Conservation (phyloP, 768 basidiomycete species). For the Boletus huronensis region DNA sequence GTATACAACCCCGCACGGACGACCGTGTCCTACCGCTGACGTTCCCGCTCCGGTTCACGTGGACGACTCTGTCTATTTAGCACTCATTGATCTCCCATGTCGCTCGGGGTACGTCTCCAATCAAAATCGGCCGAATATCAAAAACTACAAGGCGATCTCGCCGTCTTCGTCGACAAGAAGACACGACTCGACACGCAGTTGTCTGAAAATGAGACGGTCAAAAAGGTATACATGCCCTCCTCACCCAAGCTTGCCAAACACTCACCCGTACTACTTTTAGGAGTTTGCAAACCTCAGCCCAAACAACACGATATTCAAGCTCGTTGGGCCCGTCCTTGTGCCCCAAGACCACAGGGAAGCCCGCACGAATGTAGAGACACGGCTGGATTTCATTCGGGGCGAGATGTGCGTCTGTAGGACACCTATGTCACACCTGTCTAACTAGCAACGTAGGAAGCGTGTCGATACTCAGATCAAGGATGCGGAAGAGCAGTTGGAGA, state of each 20-base stretch:
- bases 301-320: slow-evolving; percentile 83
- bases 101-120: slow-evolving; percentile 61
- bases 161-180: slow-evolving; percentile 69
- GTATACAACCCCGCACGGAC: slow-evolving; percentile 1
- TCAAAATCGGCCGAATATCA: slow-evolving; percentile 71
- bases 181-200: slow-evolving; percentile 88
- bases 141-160: slow-evolving; percentile 73
- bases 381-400: slow-evolving; percentile 80
- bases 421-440: neutral
- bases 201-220: slow-evolving; percentile 88
- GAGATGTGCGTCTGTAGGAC: slow-evolving; percentile 65
- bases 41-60: slow-evolving; percentile 6
- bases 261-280: slow-evolving; percentile 38
- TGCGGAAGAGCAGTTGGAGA: slow-evolving; percentile 68
- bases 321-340: slow-evolving; percentile 86
- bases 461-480: slow-evolving; percentile 83
- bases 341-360: slow-evolving; percentile 88
- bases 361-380: slow-evolving; percentile 81
- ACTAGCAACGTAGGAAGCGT: slow-evolving; percentile 52
- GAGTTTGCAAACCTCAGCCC: slow-evolving; percentile 76
- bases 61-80: slow-evolving; percentile 7
- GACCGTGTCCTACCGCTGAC: neutral
- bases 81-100: slow-evolving; percentile 36
- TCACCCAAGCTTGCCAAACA: neutral
- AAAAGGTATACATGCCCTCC: slow-evolving; percentile 56